Base-by-base conservation (phyloP, 2,329 filamentous ascomycete species). In the Mycosphaerella sp. region DNA sequence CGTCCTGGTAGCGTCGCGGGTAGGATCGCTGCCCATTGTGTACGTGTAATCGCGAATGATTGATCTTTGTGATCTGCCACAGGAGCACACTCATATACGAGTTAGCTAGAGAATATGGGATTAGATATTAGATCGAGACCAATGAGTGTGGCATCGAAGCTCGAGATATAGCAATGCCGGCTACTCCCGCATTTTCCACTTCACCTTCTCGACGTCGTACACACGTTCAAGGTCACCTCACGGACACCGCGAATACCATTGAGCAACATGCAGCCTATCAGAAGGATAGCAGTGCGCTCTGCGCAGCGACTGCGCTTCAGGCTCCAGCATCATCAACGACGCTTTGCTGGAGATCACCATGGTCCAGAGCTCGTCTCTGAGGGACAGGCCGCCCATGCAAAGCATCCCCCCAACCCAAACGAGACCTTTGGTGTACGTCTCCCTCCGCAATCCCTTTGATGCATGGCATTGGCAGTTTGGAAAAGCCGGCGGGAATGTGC, bases 341-440 rank as follows among this genome's bases (percentile, higher is more conserved):
- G 73, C 52, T 69, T 65, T 51, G 71, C 65, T 17, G 69, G 64
- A 51, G 71, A 64, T 44, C 68, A 64, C 47, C 61, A 67, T 46
- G 64, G 61, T 44, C 62, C 63, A 42, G 66, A 71, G 59, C 63
- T 63, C 52, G 56, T 54, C 52, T 60, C 53, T 44, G 50, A 50
- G 40, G 57, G 57, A 32, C 59, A 62, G 46, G 66, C 70, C 45
- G 64, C 66, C 53, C 67, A 68, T 49, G 47, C 49, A 30, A 50
- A 50, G 43, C 61, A 64, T 50, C 60, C 59, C 53, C 54, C 54
- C 17, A 70, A 74, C 45, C 69, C 64, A 49, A 70, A 71, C 53
- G 77, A 79, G 65, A 69, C 71, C 54, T 69, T 79, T 53, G 76
- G 77, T 48, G 77, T 79, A 71, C 64, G 75, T 73, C 55, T 35